These are phyloP conservation scores for Cladosporium sp. DNA, from an alignment of 2,329 filamentous ascomycete species.

Conservation along the genomic window DNA sequence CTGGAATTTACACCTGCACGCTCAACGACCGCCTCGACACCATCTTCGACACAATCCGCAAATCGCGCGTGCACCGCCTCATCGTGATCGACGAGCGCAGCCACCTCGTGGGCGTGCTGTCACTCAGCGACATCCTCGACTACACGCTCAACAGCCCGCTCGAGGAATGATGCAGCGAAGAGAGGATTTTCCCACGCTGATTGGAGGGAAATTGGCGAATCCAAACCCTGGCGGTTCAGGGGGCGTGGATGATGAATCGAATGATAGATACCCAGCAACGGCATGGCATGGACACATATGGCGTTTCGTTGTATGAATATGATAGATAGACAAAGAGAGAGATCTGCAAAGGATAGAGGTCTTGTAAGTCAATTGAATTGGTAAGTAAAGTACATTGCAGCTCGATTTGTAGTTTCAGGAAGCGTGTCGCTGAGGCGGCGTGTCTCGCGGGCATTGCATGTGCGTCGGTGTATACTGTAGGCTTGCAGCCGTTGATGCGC, in stretches of 20 bases:
- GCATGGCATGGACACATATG: conserved; percentile 13
- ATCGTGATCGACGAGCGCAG: conserved; percentile 91
- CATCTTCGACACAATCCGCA: conserved; percentile 95
- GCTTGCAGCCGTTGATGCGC: neutral
- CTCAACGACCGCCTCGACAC: conserved; percentile 89
- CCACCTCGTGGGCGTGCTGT: conserved; percentile 84
- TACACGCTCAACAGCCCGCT: conserved; percentile 68
- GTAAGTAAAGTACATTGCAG: neutral
- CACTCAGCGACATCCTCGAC: conserved; percentile 92
- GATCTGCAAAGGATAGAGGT: neutral
- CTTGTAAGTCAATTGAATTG: neutral
- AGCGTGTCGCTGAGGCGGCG: neutral
- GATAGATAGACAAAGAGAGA: conserved; percentile 4
- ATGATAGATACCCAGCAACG: conserved; percentile 13
- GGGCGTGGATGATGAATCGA: conserved; percentile 7
- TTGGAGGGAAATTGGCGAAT: neutral
- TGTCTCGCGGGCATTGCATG: neutral
- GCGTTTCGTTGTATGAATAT: conserved; percentile 10
- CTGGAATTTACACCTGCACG: conserved; percentile 94
- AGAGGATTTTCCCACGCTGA: neutral
- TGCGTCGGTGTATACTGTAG: neutral
- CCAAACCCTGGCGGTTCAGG: neutral
- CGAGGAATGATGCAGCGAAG: conserved; percentile 27
- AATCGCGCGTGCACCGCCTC: conserved; percentile 88
- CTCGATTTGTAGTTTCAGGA: neutral